A percentile compares a stretch with the other conserved stretches of the same genome.
phyloP scores from a whole-genome alignment of 352 stramenopile genomes.

The Pythium phragmiticola region DNA sequence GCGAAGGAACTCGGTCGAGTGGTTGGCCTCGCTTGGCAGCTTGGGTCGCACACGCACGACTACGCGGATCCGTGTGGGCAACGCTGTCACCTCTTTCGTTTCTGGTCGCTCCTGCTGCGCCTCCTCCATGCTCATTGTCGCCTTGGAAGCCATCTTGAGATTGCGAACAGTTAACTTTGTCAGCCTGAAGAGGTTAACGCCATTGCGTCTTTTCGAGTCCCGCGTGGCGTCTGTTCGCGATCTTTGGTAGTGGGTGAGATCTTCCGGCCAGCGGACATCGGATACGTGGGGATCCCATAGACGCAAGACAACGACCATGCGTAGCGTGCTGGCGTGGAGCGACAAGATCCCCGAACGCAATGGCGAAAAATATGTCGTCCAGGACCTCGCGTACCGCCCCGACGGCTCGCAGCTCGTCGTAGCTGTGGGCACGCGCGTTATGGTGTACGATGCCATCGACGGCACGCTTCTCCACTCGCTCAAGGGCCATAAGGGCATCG shows the following conservation, averaged over 20 bases:
- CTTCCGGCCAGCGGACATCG: not conserved
- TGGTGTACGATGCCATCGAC: constrained; percentile 91
- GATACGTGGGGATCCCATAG: not conserved
- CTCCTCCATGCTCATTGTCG: not conserved
- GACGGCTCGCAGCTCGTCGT: constrained; percentile 90
- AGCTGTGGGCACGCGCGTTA: constrained; percentile 88
- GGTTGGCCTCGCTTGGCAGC: constrained; percentile 36
- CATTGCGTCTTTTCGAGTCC: constrained; percentile 27
- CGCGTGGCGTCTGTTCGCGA: constrained; percentile 47
- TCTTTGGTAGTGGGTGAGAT: constrained; percentile 13
- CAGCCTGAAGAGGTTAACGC: not conserved
- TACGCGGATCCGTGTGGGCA: constrained; percentile 43
- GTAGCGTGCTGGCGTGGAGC: constrained; percentile 76
- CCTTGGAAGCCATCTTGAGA: not conserved
- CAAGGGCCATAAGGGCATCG: constrained; percentile 89
- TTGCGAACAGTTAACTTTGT: not conserved
- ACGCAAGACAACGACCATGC: constrained; percentile 40
- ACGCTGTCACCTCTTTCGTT: not conserved
- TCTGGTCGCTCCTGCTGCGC: constrained; percentile 13
- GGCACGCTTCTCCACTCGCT: constrained; percentile 91
- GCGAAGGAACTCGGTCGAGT: constrained; percentile 35
- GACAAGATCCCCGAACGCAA: constrained; percentile 88
- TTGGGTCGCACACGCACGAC: constrained; percentile 48
- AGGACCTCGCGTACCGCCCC: constrained; percentile 90
- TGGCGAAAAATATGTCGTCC: constrained; percentile 82